phyloP scores from a whole-genome alignment of 2,329 filamentous ascomycete species.

The Blastomyces silverae region DNA sequence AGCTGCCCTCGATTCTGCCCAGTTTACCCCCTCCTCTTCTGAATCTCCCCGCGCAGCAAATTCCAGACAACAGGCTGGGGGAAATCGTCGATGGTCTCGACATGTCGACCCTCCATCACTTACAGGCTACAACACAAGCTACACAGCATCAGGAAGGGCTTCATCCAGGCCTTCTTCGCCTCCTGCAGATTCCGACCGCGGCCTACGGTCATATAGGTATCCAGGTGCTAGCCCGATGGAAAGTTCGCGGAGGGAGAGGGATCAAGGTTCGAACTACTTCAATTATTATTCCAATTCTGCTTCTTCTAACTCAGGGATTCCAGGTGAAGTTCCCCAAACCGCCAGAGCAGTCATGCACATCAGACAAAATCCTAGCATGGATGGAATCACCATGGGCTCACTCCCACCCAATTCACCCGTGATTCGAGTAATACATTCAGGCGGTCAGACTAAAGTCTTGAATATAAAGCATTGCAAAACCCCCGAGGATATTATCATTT shows the following conservation, averaged over 20 bases:
- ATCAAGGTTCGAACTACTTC: constrained; percentile 49
- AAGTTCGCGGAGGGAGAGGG: constrained; percentile 47
- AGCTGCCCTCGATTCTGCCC: constrained; percentile 64
- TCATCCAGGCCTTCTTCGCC: constrained; percentile 67
- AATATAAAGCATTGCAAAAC: constrained; percentile 88
- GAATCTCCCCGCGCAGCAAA: constrained; percentile 58
- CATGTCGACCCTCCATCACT: constrained; percentile 34
- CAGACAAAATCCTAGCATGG: constrained; percentile 74
- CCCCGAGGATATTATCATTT: constrained; percentile 85
- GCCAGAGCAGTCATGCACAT: constrained; percentile 63
- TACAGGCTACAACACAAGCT: constrained; percentile 37
- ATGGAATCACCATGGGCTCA: constrained; percentile 77
- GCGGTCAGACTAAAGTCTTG: constrained; percentile 84
- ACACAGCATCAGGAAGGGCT: constrained; percentile 44
- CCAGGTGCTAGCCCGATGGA: constrained; percentile 54
- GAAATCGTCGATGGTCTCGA: constrained; percentile 57
- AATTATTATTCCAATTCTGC: constrained; percentile 44
- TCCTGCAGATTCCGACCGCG: constrained; percentile 47
- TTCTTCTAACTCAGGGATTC: constrained; percentile 52
- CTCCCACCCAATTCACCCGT: constrained; percentile 80
- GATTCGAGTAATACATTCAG: constrained; percentile 88
- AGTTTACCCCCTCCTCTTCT: constrained; percentile 55
- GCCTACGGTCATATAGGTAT: constrained; percentile 54
- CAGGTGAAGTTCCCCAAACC: constrained; percentile 56
- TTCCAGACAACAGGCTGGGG: constrained; percentile 44